phyloP scores from a whole-genome alignment of 1,284 basidiomycete species.

The Malassezia nana region DNA sequence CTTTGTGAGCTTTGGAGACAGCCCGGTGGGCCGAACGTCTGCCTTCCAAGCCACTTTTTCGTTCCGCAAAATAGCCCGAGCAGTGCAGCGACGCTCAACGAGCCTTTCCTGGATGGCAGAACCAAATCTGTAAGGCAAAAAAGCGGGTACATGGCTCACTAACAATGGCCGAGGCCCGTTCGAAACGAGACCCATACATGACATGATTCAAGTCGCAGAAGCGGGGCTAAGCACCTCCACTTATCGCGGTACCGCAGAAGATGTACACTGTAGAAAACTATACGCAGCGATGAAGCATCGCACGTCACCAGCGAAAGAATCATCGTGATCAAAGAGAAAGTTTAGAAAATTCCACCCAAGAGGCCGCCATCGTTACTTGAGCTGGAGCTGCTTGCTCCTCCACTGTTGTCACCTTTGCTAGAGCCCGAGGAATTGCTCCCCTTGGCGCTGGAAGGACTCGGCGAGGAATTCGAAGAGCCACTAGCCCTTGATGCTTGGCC shows the following conservation, averaged over 20 bases:
- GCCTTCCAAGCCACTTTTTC: not conserved
- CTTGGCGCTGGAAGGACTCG: not conserved
- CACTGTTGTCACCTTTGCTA: not conserved
- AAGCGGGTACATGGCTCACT: slow-evolving; percentile 31
- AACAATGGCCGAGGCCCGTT: not conserved
- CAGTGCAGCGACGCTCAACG: slow-evolving; percentile 25
- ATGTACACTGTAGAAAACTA: too few species aligned
- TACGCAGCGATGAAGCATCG: not conserved
- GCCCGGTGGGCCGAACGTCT: slow-evolving; percentile 42
- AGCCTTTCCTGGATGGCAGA: slow-evolving; percentile 40
- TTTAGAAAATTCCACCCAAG: not conserved
- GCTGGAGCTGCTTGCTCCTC: not conserved
- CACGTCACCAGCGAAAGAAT: not conserved
- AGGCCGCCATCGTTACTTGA: not conserved
- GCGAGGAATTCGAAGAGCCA: not conserved
- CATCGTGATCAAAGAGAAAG: not conserved
- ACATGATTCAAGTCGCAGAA: not conserved
- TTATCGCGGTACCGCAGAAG: too few species aligned
- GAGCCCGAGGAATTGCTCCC: not conserved
- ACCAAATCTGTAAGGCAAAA: slow-evolving; percentile 38
- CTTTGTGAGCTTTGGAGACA: slow-evolving; percentile 52
- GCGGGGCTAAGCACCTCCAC: not conserved
- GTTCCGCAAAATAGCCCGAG: slow-evolving; percentile 56
- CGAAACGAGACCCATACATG: not conserved
- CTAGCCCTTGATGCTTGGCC: not conserved